Percentiles rank a stretch among this genome's conserved stretches.
Evolutionary conservation across 2,329 filamentous ascomycete species (phyloP).

Genomic region (Colletotrichum spaethianum): DNA sequence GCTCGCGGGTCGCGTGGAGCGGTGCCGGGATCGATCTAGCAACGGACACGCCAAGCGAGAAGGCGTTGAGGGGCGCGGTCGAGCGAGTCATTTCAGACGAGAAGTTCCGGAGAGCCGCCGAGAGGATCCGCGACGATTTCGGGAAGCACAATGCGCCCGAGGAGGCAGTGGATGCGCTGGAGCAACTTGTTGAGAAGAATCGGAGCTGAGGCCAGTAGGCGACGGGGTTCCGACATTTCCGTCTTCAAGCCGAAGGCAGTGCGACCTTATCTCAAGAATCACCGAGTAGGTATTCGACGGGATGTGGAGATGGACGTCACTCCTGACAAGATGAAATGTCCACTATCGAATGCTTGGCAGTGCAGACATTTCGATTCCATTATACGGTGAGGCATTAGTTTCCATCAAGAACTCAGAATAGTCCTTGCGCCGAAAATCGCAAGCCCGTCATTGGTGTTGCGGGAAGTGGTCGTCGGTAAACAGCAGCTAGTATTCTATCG

Average conservation of each 20-base stretch:
- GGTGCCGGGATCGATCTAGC: slow-evolving; percentile 44
- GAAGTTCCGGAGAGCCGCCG: slow-evolving; percentile 1
- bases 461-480: too few relatives aligned
- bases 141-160: background rate
- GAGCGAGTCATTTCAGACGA: background rate
- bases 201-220: slow-evolving; percentile 20
- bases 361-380: slow-evolving; percentile 6
- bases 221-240: background rate
- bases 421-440: slow-evolving; percentile 22
- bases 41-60: slow-evolving; percentile 35
- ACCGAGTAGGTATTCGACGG: background rate
- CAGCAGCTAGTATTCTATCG: too few relatives aligned
- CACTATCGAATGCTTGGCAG: slow-evolving; percentile 3
- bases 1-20: slow-evolving; percentile 43
- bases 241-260: background rate
- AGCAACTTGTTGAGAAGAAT: background rate
- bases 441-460: slow-evolving; percentile 18
- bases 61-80: slow-evolving; percentile 31
- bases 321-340: background rate
- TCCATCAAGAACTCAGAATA: slow-evolving; percentile 27
- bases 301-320: background rate
- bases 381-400: slow-evolving; percentile 36
- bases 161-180: background rate
- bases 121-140: background rate
- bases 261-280: background rate